Conservation (phyloP, 805 yeast species). For the Candida pini region DNA sequence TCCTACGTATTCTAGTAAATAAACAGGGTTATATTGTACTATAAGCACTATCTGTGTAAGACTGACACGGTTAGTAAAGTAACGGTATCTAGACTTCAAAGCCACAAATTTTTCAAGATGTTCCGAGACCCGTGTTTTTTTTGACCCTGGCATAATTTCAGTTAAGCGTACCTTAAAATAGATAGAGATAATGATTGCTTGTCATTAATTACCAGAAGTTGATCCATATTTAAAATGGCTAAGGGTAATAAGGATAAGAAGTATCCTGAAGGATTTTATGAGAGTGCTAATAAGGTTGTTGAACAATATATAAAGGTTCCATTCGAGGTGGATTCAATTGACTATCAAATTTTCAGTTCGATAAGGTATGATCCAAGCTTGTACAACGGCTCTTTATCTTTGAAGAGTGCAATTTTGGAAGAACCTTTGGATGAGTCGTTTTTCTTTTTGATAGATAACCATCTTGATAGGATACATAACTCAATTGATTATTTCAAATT, state of each 20-base stretch:
- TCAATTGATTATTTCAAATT: constrained; percentile 51
- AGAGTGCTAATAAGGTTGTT: constrained; percentile 4
- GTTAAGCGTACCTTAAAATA: too few species aligned
- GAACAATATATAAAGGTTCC: constrained; percentile 7
- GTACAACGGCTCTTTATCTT: constrained; percentile 18
- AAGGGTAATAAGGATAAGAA: background rate
- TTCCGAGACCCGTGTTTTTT: too few species aligned
- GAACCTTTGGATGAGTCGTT: constrained; percentile 23
- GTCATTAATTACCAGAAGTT: too few species aligned
- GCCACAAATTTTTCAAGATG: too few species aligned
- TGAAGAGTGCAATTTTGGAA: constrained; percentile 21
- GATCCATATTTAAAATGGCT: too few species aligned
- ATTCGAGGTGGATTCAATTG: constrained; percentile 9
- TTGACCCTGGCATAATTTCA: too few species aligned
- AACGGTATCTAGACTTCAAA: too few species aligned
- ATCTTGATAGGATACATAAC: constrained; percentile 52
- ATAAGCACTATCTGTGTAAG: too few species aligned
- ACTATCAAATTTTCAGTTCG: constrained; percentile 61
- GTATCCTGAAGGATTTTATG: constrained; percentile 2
- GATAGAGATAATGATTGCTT: too few species aligned
- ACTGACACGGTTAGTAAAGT: too few species aligned
- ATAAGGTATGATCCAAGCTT: constrained; percentile 70
- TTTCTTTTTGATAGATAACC: constrained; percentile 63
- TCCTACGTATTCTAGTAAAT: too few species aligned
- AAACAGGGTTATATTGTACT: too few species aligned